phyloP scores from a whole-genome alignment of 140 eudicot species.

The Eryngium alpinum region DNA sequence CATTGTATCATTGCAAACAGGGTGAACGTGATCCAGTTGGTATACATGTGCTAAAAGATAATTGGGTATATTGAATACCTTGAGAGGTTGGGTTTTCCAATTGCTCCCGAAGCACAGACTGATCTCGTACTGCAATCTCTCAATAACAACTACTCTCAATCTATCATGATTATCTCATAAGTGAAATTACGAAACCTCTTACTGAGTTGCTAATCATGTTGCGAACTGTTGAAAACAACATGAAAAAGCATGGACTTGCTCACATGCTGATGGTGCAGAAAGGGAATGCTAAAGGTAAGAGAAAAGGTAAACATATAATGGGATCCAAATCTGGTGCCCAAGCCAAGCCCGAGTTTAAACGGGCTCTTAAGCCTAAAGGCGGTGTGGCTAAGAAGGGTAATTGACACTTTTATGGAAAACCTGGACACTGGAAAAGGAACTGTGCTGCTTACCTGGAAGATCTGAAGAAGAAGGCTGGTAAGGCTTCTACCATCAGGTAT shows the following conservation, averaged over 20 bases:
- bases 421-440: neutral
- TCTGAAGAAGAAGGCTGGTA: too few species aligned
- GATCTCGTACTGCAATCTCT: neutral
- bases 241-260: neutral
- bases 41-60: neutral
- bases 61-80: constrained; percentile 9
- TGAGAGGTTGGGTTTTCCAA: neutral
- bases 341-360: neutral
- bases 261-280: neutral
- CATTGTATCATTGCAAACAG: too few species aligned
- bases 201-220: neutral
- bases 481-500: too few species aligned
- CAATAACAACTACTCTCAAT: neutral
- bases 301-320: neutral
- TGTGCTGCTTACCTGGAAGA: neutral
- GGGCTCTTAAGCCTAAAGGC: neutral
- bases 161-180: neutral
- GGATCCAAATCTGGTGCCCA: neutral
- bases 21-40: neutral
- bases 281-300: neutral
- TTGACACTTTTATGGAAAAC: neutral
- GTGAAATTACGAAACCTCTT: neutral
- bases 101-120: neutral
- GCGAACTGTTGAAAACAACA: neutral
- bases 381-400: neutral